A percentile compares a stretch with the other conserved stretches of the same genome.
These are phyloP conservation scores for Populus hybrid DNA, from an alignment of 441 rosid genomes.

Conservation along the genomic window DNA sequence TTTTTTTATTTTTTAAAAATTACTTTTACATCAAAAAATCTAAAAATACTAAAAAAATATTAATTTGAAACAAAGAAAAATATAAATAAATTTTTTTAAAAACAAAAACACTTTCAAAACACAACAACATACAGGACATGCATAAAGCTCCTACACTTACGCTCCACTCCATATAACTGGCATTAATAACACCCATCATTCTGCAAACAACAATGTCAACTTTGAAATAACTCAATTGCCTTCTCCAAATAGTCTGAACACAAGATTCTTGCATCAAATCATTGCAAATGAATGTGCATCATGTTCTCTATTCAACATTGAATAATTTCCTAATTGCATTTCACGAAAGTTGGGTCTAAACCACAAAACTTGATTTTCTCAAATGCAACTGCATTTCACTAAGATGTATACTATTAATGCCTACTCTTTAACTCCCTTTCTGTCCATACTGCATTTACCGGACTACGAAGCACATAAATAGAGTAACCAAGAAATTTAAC, in stretches of 20 bases:
- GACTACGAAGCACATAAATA: neutral
- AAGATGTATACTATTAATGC: neutral
- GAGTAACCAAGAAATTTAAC: neutral
- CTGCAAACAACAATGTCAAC: neutral
- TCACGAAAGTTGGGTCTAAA: neutral
- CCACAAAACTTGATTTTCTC: neutral
- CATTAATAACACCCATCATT: neutral
- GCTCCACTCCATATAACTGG: no score
- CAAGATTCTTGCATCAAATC: neutral
- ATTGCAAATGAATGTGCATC: neutral
- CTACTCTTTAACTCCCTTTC: neutral
- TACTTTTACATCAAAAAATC: no score
- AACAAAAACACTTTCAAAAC: accelerated
- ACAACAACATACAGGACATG: no score
- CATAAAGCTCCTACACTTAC: no score
- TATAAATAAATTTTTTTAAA: no score
- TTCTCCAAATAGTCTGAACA: neutral
- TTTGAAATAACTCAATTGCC: neutral
- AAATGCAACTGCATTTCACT: neutral
- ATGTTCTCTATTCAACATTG: neutral
- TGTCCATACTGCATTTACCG: neutral
- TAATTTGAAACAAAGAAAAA: no score
- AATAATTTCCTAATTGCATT: neutral
- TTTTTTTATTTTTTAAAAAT: no score
- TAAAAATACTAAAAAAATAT: no score